Conservation (phyloP, 1,284 basidiomycete genomes). For the Rhodotorula sp. region DNA sequence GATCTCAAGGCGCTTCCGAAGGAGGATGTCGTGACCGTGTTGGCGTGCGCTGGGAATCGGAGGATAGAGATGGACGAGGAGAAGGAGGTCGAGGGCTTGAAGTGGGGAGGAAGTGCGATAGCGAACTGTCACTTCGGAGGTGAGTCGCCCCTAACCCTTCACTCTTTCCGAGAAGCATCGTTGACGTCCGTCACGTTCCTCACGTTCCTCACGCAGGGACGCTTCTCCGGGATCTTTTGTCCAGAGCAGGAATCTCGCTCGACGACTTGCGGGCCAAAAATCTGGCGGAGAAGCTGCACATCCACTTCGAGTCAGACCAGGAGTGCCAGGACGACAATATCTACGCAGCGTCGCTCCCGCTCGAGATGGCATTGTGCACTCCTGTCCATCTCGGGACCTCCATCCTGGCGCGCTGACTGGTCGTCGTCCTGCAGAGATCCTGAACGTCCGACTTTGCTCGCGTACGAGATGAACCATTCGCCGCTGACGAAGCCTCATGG, state of each 20-base stretch:
- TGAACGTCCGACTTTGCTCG: constrained; percentile 53
- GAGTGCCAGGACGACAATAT: constrained; percentile 34
- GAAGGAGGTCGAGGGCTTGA: constrained; percentile 37
- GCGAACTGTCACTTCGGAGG: constrained; percentile 19
- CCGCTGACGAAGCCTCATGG: constrained; percentile 60
- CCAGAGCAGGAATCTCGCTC: constrained; percentile 9
- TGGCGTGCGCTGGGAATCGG: constrained; percentile 41
- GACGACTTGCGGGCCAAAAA: neutral
- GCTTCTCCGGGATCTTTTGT: constrained; percentile 12
- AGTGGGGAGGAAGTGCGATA: constrained; percentile 33
- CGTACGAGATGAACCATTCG: constrained; percentile 62
- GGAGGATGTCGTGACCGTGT: neutral
- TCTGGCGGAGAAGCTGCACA: constrained; percentile 16
- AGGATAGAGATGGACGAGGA: constrained; percentile 35
- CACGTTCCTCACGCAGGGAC: constrained; percentile 8
- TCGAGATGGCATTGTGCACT: constrained; percentile 32
- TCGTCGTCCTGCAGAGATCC: constrained; percentile 17
- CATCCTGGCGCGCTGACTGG: neutral
- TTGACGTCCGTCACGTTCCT: no score
- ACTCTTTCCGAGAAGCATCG: neutral
- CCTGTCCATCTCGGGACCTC: neutral
- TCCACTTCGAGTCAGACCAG: constrained; percentile 37
- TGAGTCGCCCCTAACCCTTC: constrained; percentile 1
- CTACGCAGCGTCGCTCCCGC: constrained; percentile 37
- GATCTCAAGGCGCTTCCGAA: constrained; percentile 4